phyloP scores from a whole-genome alignment of 805 yeast genomes.

The Candida stauntonica region DNA sequence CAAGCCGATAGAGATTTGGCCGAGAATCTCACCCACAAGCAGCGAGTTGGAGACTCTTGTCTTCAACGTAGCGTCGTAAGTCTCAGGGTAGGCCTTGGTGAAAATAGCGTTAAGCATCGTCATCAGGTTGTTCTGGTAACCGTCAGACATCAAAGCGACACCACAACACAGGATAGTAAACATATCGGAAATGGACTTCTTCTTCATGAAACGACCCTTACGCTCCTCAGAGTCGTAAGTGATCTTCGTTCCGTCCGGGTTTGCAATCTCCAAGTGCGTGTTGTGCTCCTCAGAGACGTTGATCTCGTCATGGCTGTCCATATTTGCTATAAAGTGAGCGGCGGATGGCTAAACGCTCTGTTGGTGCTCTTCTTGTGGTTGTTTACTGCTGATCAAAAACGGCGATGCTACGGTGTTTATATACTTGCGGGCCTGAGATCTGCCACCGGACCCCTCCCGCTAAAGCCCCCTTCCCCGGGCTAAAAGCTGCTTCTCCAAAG shows the following conservation, averaged over 20 bases:
- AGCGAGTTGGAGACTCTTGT: constrained; percentile 69
- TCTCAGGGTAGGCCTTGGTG: constrained; percentile 36
- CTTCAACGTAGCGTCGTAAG: constrained; percentile 41
- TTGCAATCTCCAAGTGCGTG: constrained; percentile 3
- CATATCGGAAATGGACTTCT: constrained; percentile 32
- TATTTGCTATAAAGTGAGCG: no score
- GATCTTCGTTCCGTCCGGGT: constrained; percentile 13
- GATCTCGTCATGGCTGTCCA: no score
- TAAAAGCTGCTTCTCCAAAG: no score
- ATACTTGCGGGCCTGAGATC: no score
- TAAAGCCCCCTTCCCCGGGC: no score
- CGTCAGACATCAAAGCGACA: constrained; percentile 72
- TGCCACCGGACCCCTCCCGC: no score
- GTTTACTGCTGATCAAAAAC: no score
- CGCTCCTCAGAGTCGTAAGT: constrained; percentile 22
- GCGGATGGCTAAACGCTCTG: no score
- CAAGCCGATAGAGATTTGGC: constrained; percentile 62
- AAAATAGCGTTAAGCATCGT: constrained; percentile 62
- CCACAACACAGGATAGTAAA: constrained; percentile 57
- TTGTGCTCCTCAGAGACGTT: no score
- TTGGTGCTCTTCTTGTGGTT: no score
- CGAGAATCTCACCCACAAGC: constrained; percentile 65
- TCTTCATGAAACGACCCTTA: constrained; percentile 19
- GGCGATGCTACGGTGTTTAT: no score
- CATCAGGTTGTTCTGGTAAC: constrained; percentile 73